phyloP scores from a whole-genome alignment of 306 rosid species.

The Vicia faba region DNA sequence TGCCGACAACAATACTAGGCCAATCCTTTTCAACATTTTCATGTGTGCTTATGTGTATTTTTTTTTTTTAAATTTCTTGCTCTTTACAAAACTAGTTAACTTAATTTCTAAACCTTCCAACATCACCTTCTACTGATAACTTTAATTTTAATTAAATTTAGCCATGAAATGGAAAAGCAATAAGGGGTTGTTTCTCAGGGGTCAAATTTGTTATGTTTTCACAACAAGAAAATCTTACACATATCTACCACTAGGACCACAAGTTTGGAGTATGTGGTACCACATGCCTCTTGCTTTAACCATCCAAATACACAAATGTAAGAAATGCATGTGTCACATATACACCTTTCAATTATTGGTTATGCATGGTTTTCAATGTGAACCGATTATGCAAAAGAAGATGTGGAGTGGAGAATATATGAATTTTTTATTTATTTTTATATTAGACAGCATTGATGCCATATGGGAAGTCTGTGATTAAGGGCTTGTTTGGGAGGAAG shows the following conservation, averaged over 20 bases:
- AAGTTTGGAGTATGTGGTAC: slow-evolving; percentile 43
- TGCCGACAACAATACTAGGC: slow-evolving; percentile 21
- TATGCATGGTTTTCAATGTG: slow-evolving; percentile 48
- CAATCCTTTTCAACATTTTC: slow-evolving; percentile 33
- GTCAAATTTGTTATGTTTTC: slow-evolving; percentile 55
- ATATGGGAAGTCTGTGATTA: slow-evolving; percentile 29
- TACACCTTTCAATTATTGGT: slow-evolving; percentile 48
- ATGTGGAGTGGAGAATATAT: background rate
- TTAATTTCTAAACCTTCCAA: slow-evolving; percentile 35
- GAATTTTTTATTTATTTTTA: background rate
- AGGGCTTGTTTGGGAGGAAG: slow-evolving; percentile 44
- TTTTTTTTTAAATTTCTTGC: background rate
- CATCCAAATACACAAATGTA: slow-evolving; percentile 45
- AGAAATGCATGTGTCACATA: slow-evolving; percentile 44
- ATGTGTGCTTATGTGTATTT: background rate
- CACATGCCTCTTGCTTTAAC: slow-evolving; percentile 51
- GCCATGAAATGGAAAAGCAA: slow-evolving; percentile 33
- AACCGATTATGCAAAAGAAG: slow-evolving; percentile 30
- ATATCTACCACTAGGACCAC: slow-evolving; percentile 69
- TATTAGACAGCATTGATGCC: slow-evolving; percentile 12
- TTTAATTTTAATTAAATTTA: slow-evolving; percentile 32
- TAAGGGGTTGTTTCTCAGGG: slow-evolving; percentile 19
- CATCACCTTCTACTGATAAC: slow-evolving; percentile 32
- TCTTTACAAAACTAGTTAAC: slow-evolving; percentile 4
- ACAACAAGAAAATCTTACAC: slow-evolving; percentile 62